Conservation (phyloP, 1,139 yeast genomes). For the Blastobotrys aristatus region DNA sequence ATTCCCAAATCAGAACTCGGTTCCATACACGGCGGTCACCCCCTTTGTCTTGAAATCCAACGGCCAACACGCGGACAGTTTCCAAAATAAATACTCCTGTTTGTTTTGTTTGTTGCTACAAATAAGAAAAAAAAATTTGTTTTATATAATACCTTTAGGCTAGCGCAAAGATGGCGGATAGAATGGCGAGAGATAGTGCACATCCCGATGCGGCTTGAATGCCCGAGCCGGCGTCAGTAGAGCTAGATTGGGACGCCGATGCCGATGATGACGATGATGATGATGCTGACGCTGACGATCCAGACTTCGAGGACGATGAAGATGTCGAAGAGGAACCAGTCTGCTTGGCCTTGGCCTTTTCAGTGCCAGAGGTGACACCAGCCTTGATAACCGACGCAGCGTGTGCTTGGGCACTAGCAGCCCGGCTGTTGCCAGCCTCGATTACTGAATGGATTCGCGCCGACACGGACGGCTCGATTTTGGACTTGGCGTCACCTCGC, state of each 20-base stretch:
- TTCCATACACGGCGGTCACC: background rate
- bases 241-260: background rate
- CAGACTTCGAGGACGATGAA: too few relatives aligned
- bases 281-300: background rate
- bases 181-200: background rate
- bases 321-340: background rate
- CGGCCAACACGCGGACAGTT: too few relatives aligned
- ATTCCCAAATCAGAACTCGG: background rate
- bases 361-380: slow-evolving; percentile 1
- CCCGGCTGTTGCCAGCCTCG: slow-evolving; percentile 8
- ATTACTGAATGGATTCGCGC: slow-evolving; percentile 6
- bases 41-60: too few relatives aligned
- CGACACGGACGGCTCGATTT: slow-evolving; percentile 9
- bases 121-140: too few relatives aligned
- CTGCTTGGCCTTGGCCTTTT: background rate
- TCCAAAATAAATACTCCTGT: too few relatives aligned
- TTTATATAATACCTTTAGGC: too few relatives aligned
- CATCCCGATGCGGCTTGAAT: slow-evolving; percentile 2
- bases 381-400: slow-evolving; percentile 10
- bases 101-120: too few relatives aligned
- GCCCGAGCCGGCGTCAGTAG: slow-evolving; percentile 1
- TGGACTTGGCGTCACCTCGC: slow-evolving; percentile 10
- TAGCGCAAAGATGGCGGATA: slow-evolving; percentile 2
- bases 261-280: background rate
- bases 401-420: slow-evolving; percentile 4